Conservation (phyloP, 2,329 filamentous ascomycete genomes). For the Colletotrichum melonis region DNA sequence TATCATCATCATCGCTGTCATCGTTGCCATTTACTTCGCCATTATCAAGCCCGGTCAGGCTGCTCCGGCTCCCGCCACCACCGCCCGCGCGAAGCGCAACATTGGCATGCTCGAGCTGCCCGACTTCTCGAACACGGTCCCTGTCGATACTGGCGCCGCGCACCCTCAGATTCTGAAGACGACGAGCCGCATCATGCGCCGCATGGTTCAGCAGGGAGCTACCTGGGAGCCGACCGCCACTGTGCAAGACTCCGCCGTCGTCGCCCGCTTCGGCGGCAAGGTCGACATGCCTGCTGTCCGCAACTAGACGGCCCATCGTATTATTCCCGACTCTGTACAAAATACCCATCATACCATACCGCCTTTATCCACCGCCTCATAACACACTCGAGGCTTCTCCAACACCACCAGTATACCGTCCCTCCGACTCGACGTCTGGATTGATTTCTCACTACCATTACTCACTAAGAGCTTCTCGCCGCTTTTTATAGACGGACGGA, state of each 20-base stretch:
- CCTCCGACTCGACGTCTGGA: slow-evolving; percentile 34
- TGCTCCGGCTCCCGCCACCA: slow-evolving; percentile 37
- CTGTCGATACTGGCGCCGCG: slow-evolving; percentile 31
- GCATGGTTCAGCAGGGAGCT: slow-evolving; percentile 23
- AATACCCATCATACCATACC: slow-evolving; percentile 17
- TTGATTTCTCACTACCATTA: slow-evolving; percentile 30
- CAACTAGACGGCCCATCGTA: slow-evolving; percentile 1
- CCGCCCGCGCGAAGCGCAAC: slow-evolving; percentile 42
- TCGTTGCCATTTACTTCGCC: slow-evolving; percentile 61
- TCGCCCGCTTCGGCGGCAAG: slow-evolving; percentile 18
- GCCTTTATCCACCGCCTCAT: slow-evolving; percentile 4
- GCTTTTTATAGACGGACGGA: slow-evolving; percentile 33
- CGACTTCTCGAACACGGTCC: slow-evolving; percentile 38
- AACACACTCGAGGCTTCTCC: background rate
- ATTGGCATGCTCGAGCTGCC: slow-evolving; percentile 41
- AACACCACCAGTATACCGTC: slow-evolving; percentile 4
- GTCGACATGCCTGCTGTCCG: slow-evolving; percentile 30
- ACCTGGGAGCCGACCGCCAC: slow-evolving; percentile 16
- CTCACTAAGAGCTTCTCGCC: slow-evolving; percentile 13
- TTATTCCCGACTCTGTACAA: slow-evolving; percentile 26
- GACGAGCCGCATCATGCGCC: slow-evolving; percentile 29
- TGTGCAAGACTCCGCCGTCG: slow-evolving; percentile 6
- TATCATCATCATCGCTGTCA: slow-evolving; percentile 62
- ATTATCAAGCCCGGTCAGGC: slow-evolving; percentile 47
- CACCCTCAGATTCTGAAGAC: slow-evolving; percentile 15